Percentiles rank a stretch among this genome's conserved stretches.
Conservation (phyloP, 805 yeast genomes). For the Kodamaea laetipori region DNA sequence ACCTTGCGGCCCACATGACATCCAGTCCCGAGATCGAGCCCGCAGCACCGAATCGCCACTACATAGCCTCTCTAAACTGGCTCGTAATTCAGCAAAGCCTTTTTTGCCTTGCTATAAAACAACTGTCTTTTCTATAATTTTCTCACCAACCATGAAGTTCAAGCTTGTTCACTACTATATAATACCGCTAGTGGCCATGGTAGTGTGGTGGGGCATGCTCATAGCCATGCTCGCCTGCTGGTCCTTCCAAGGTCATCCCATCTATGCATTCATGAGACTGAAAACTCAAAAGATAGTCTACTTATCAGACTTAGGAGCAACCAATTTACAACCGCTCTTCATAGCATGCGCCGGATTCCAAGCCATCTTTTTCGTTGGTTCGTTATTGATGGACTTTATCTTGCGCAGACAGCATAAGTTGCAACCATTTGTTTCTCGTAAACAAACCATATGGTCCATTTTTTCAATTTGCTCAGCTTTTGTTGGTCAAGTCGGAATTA, state of each 20-base stretch:
- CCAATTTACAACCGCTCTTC: conserved; percentile 80
- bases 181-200: conserved; percentile 65
- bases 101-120: no score
- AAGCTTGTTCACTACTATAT: conserved; percentile 52
- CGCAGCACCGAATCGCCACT: no score
- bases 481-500: conserved; percentile 70
- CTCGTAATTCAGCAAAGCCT: no score
- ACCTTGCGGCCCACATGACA: no score
- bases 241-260: conserved; percentile 80
- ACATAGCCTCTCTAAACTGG: no score
- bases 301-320: conserved; percentile 86
- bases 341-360: conserved; percentile 77
- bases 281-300: conserved; percentile 56
- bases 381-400: conserved; percentile 25
- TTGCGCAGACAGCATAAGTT: conserved; percentile 37
- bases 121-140: no score
- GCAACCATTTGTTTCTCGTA: conserved; percentile 49
- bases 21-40: no score
- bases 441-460: conserved; percentile 48
- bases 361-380: conserved; percentile 69
- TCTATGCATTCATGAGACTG: conserved; percentile 53
- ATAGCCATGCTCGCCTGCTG: conserved; percentile 76
- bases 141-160: conserved; percentile 23
- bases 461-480: conserved; percentile 46
- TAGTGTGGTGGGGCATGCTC: conserved; percentile 91